Conservation (phyloP, 1,284 basidiomycete species). For the Naganishia cerealis region DNA sequence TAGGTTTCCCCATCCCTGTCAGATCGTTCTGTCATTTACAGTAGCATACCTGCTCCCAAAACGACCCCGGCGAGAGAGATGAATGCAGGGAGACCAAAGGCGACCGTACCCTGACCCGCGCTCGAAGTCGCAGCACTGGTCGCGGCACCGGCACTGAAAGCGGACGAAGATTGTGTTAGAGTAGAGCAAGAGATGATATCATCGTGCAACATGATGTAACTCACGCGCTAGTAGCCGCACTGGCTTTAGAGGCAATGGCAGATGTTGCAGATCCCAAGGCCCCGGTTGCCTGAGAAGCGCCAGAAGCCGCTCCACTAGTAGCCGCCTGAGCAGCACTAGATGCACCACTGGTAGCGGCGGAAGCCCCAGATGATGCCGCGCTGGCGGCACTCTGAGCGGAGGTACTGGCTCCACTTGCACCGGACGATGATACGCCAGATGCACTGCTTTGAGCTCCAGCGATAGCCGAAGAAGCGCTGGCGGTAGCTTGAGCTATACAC, state of each 20-base stretch:
- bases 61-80: conserved; percentile 14
- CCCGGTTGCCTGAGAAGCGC: conserved; percentile 21
- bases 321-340: conserved; percentile 26
- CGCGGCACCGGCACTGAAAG: conserved; percentile 9
- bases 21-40: background rate
- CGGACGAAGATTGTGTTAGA: background rate
- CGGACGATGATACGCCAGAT: conserved; percentile 11
- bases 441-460: background rate
- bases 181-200: background rate
- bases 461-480: conserved; percentile 23
- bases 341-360: conserved; percentile 22
- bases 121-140: background rate
- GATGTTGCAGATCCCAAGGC: conserved; percentile 1
- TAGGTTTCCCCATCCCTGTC: background rate
- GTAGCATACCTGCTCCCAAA: conserved; percentile 19
- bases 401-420: conserved; percentile 12
- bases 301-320: conserved; percentile 20
- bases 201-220: background rate
- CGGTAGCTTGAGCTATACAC: background rate
- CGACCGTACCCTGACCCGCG: background rate
- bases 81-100: conserved; percentile 1
- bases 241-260: background rate
- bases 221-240: conserved; percentile 21
- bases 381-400: conserved; percentile 20
- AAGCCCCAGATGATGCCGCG: conserved; percentile 21